phyloP scores from a whole-genome alignment of 441 rosid genomes.

The Flueggea neowawraea region DNA sequence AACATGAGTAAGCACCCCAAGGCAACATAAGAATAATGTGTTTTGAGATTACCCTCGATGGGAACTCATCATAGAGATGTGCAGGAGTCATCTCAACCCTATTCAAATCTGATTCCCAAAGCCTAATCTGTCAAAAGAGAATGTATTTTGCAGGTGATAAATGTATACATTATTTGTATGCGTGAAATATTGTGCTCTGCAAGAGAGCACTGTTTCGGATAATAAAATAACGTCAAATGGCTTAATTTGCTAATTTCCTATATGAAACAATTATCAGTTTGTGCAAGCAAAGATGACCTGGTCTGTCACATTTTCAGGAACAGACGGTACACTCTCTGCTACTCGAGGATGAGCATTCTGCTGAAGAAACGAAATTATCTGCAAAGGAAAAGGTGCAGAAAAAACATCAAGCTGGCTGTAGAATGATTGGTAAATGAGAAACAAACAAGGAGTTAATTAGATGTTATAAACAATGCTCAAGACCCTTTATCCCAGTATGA shows the following conservation, averaged over 20 bases:
- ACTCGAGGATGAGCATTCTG: conserved; percentile 94
- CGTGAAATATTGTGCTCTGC: no score
- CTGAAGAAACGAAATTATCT: conserved; percentile 89
- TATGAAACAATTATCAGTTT: background rate
- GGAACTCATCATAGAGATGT: conserved; percentile 85
- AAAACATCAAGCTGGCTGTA: conserved; percentile 3
- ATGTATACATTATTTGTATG: background rate
- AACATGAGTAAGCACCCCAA: background rate
- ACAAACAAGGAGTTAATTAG: no score
- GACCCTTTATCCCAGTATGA: no score
- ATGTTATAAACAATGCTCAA: no score
- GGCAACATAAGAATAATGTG: no score
- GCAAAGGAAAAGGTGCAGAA: conserved; percentile 15
- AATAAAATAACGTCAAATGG: background rate
- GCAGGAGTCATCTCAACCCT: conserved; percentile 84
- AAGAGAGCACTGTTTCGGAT: no score
- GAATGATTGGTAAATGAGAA: background rate
- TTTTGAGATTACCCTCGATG: conserved; percentile 54
- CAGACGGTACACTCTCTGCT: conserved; percentile 69
- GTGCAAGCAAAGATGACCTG: conserved; percentile 45
- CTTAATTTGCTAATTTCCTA: background rate
- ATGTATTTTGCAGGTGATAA: background rate
- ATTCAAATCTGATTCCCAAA: conserved; percentile 94
- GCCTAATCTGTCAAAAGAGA: conserved; percentile 57
- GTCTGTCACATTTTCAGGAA: conserved; percentile 95